A percentile compares a stretch with the other conserved stretches of the same genome.
These are phyloP conservation scores for Acanthamoeba triangularis DNA, from an alignment of 208 protist genomes.

Conservation along the genomic window DNA sequence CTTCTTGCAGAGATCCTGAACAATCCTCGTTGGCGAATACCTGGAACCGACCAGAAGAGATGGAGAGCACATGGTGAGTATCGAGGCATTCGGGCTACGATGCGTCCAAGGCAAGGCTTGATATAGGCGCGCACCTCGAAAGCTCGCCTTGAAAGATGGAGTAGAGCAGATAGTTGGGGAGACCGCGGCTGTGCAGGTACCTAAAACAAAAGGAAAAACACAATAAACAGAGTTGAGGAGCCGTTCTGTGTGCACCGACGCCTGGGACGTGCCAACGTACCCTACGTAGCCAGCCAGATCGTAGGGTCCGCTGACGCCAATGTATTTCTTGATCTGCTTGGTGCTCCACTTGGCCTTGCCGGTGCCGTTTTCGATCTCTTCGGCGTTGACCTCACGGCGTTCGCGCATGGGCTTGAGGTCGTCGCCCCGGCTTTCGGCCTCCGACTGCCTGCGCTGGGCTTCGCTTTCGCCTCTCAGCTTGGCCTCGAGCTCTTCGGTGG, in stretches of 20 bases:
- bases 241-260: no score
- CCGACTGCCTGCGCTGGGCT: neutral
- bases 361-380: neutral
- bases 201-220: neutral
- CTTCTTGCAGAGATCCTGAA: neutral
- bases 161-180: constrained; percentile 50
- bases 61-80: no score
- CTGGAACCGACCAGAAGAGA: neutral
- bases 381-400: neutral
- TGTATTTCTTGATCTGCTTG: constrained; percentile 37
- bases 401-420: neutral
- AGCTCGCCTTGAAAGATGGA: constrained; percentile 67
- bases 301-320: constrained; percentile 57
- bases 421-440: neutral
- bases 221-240: neutral
- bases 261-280: no score
- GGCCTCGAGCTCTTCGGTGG: constrained; percentile 43
- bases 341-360: constrained; percentile 27
- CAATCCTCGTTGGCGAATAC: constrained; percentile 13
- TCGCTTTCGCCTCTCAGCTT: constrained; percentile 7
- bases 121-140: neutral
- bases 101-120: no score
- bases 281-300: constrained; percentile 29
- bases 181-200: constrained; percentile 46
- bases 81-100: no score